Base-by-base conservation (phyloP, 2,329 filamentous ascomycete species). In the Pseudocercospora fijiensis region DNA sequence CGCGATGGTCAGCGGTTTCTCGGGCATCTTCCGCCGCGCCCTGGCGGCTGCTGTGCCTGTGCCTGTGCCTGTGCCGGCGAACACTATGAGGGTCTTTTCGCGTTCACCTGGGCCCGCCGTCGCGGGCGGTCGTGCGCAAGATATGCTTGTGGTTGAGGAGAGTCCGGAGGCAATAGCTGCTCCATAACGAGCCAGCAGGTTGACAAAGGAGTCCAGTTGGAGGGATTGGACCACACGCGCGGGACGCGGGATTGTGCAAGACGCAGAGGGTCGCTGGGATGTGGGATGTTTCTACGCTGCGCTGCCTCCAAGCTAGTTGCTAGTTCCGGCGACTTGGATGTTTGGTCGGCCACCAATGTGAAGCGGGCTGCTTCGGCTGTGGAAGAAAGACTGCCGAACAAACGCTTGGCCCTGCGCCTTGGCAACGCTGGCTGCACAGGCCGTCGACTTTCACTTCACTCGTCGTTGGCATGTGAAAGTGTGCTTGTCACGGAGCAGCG, bases 1-100 rank as follows among this genome's bases (percentile, higher is more conserved):
- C 71, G 92, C 91, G 72, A 95, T 89, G 7, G 89, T 92, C 64
- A 91, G 84, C 61, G 88, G 88, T 81, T 90, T 92, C 76, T 95
- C 90, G 73, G 90, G 90, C 91, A 95, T 94, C 27, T 62, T 71
- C 27, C 63, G 65, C 52, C 63, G 65, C 30, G 65, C 61, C 53
- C 53, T 33, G 43, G 61, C 47, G 13, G 63, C 57, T 13, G 16
- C 37, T 41, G 27, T 28, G 56, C 71, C 71, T 22, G 67, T 73
- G 37, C 37, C 37, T 41, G 27, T 28, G 56, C 71, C 71, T 22
- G 67, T 73, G 49, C 72, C 72, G 30, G 72, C 72, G 43, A 73
- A 66, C 43, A 69, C 72, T 70, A 72, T 64, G 68, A 73, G 71
- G 24, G 71, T 69, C 61, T 65, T 68, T 62, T 68, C 67, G 45